phyloP scores from a whole-genome alignment of 345 rosid genomes.

The Nasturtium officinale region DNA sequence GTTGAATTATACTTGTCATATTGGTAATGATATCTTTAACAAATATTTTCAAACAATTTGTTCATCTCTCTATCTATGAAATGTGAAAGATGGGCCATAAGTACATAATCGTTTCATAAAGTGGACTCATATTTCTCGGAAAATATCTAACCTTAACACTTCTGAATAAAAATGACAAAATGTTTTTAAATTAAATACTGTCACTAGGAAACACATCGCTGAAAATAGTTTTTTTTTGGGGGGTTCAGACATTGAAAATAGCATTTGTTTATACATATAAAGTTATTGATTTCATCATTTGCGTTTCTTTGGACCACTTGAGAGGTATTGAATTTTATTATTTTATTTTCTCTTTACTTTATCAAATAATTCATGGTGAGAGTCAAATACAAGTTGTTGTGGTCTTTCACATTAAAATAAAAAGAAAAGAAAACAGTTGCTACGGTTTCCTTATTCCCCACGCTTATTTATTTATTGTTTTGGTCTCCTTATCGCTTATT shows the following conservation, averaged over 20 bases:
- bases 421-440: neutral
- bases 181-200: neutral
- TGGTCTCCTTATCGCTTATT: conserved; percentile 25
- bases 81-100: neutral
- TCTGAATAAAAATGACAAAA: neutral
- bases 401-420: neutral
- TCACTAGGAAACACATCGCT: neutral
- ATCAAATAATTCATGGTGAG: conserved; percentile 11
- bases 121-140: neutral
- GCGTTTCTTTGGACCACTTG: neutral
- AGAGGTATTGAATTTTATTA: neutral
- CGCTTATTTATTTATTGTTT: conserved; percentile 30
- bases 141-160: no score
- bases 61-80: no score
- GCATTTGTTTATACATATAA: neutral
- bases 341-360: neutral
- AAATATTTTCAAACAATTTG: no score
- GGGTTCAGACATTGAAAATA: neutral
- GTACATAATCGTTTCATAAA: neutral
- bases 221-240: neutral
- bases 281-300: neutral
- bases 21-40: no score
- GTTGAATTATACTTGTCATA: no score
- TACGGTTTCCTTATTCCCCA: conserved; percentile 37
- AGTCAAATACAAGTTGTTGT: conserved; percentile 40